phyloP scores from a whole-genome alignment of 768 basidiomycete genomes.

The Fomitopsis pulvina region DNA sequence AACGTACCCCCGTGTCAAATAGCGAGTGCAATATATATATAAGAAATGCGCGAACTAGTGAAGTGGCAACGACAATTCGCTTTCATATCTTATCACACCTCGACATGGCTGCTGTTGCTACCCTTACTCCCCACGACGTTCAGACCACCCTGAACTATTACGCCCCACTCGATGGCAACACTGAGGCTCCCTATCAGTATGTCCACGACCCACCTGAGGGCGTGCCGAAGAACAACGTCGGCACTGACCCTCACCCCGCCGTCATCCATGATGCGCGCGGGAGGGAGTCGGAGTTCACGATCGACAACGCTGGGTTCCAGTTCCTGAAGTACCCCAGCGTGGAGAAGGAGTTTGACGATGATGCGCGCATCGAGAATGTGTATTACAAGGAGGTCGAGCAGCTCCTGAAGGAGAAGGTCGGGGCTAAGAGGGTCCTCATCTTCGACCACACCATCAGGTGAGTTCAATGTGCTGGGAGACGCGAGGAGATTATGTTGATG shows the following conservation, averaged over 20 bases:
- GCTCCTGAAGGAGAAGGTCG: slow-evolving; percentile 32
- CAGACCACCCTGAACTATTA: slow-evolving; percentile 31
- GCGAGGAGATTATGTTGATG: slow-evolving; percentile 18
- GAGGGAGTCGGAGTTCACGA: slow-evolving; percentile 17
- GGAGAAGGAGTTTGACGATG: slow-evolving; percentile 20
- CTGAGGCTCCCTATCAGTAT: slow-evolving; percentile 30
- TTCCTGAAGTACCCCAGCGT: slow-evolving; percentile 24
- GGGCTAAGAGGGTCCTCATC: slow-evolving; percentile 35
- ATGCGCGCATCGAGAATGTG: slow-evolving; percentile 27
- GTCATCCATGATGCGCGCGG: slow-evolving; percentile 27
- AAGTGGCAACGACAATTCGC: neutral
- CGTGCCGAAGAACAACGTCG: slow-evolving; percentile 23
- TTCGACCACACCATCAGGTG: slow-evolving; percentile 40
- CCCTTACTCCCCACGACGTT: slow-evolving; percentile 25
- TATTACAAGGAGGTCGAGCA: slow-evolving; percentile 39
- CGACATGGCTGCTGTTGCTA: slow-evolving; percentile 20
- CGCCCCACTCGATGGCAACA: slow-evolving; percentile 13
- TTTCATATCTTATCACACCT: neutral
- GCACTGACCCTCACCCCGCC: slow-evolving; percentile 19
- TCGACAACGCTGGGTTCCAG: slow-evolving; percentile 41
- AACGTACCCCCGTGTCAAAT: too few species aligned
- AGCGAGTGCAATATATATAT: neutral
- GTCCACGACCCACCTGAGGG: slow-evolving; percentile 20
- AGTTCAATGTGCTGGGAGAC: slow-evolving; percentile 26
- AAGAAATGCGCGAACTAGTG: neutral